A percentile compares a stretch with the other conserved stretches of the same genome.
These are phyloP conservation scores for Aureobasidium sp. DNA, from an alignment of 2,329 filamentous ascomycete genomes.

Conservation along the genomic window DNA sequence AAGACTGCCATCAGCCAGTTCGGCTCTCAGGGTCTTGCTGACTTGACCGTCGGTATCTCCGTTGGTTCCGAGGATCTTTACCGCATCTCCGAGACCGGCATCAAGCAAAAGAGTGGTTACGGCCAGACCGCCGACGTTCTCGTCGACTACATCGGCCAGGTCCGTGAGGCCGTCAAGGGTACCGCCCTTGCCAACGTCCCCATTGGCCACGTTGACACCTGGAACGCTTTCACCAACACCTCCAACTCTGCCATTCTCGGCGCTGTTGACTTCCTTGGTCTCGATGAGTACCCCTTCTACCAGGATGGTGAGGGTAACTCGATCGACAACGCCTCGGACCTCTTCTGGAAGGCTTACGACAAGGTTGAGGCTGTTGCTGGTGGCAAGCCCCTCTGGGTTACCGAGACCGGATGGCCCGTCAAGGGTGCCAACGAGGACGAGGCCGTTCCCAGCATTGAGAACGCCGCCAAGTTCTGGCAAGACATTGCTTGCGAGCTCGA, in stretches of 20 bases:
- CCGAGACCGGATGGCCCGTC: slow-evolving; percentile 83
- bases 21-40: slow-evolving; percentile 51
- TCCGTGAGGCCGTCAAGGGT: slow-evolving; percentile 54
- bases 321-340: slow-evolving; percentile 53
- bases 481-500: slow-evolving; percentile 65
- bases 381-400: slow-evolving; percentile 73
- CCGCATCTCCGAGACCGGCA: slow-evolving; percentile 42
- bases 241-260: slow-evolving; percentile 64
- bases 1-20: slow-evolving; percentile 60
- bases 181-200: slow-evolving; percentile 47
- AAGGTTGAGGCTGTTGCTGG: slow-evolving; percentile 50
- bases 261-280: slow-evolving; percentile 68
- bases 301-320: slow-evolving; percentile 59
- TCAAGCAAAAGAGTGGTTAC: slow-evolving; percentile 36
- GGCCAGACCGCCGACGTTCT: slow-evolving; percentile 39
- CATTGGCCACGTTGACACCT: slow-evolving; percentile 84
- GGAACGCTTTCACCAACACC: slow-evolving; percentile 62
- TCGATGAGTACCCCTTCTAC: slow-evolving; percentile 71
- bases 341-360: slow-evolving; percentile 62
- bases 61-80: slow-evolving; percentile 73
- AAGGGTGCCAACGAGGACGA: slow-evolving; percentile 54
- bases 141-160: slow-evolving; percentile 61
- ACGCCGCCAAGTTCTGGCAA: slow-evolving; percentile 72
- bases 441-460: slow-evolving; percentile 54
- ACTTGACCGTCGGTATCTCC: slow-evolving; percentile 70